A percentile compares a stretch with the other conserved stretches of the same genome.
Evolutionary conservation across 805 yeast species (phyloP).

Genomic region (Suhomyces faveliae): DNA sequence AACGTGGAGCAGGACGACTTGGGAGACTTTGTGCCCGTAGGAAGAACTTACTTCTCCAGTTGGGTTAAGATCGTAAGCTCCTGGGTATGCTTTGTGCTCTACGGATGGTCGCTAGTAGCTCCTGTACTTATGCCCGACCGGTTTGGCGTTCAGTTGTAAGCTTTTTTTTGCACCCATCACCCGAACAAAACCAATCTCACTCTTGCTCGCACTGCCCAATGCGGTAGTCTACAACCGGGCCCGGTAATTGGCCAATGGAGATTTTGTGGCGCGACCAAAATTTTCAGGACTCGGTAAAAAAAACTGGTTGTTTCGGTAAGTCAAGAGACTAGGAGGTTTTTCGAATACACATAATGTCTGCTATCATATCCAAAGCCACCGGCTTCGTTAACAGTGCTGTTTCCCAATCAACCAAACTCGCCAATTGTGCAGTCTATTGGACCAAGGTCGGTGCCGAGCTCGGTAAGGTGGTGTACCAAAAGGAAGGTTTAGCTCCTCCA

Average conservation of each 20-base stretch:
- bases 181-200: background rate
- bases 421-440: conserved; percentile 75
- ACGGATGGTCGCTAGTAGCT: conserved; percentile 89
- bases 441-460: conserved; percentile 63
- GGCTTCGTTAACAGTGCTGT: conserved; percentile 35
- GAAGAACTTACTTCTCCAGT: conserved; percentile 90
- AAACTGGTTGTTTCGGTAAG: background rate
- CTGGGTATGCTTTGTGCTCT: conserved; percentile 84
- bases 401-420: conserved; percentile 36
- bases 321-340: background rate
- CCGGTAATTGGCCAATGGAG: conserved; percentile 14
- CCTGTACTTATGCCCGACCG: conserved; percentile 91
- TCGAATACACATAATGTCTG: conserved; percentile 34
- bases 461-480: conserved; percentile 77
- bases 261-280: conserved; percentile 2
- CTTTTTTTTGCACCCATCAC: background rate
- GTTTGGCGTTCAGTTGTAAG: conserved; percentile 45
- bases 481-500: conserved; percentile 95
- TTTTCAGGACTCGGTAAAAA: conserved; percentile 1
- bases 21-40: conserved; percentile 94
- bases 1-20: conserved; percentile 81
- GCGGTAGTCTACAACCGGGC: conserved; percentile 21
- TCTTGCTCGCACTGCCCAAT: conserved; percentile 15
- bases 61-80: conserved; percentile 93
- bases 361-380: conserved; percentile 42